These are phyloP conservation scores for Saxispiralis lemnorum DNA, from an alignment of 495 filamentous ascomycete genomes.

Conservation along the genomic window DNA sequence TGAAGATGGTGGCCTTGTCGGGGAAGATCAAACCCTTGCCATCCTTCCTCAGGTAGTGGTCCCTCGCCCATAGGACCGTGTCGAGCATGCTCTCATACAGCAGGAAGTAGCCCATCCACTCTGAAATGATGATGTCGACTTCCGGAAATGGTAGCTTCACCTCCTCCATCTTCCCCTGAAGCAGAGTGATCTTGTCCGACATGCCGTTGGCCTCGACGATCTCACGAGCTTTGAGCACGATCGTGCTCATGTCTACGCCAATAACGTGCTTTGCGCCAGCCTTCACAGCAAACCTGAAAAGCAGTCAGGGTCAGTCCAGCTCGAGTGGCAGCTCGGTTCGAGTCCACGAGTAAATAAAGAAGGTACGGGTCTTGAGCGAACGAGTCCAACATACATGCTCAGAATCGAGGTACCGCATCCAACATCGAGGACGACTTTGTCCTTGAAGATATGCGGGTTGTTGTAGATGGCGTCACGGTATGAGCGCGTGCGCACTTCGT, in stretches of 20 bases:
- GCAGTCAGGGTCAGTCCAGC: background rate
- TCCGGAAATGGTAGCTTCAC: constrained; percentile 69
- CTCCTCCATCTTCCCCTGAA: constrained; percentile 95
- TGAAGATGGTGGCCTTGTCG: constrained; percentile 74
- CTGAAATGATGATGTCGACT: constrained; percentile 96
- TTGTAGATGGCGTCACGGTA: constrained; percentile 95
- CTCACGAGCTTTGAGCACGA: constrained; percentile 84
- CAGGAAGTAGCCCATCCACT: constrained; percentile 99
- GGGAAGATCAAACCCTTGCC: constrained; percentile 65
- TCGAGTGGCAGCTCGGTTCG: too few relatives aligned
- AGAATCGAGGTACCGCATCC: constrained; percentile 87
- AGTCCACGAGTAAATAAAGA: too few relatives aligned
- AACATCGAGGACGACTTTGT: constrained; percentile 93
- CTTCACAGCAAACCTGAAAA: constrained; percentile 75
- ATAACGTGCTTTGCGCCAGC: constrained; percentile 89
- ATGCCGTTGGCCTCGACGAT: constrained; percentile 81
- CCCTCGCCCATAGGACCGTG: constrained; percentile 82
- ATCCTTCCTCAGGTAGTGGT: constrained; percentile 67
- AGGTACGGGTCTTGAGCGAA: too few relatives aligned
- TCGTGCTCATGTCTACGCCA: constrained; percentile 92
- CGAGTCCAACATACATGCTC: constrained; percentile 43
- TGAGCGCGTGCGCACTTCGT: constrained; percentile 86
- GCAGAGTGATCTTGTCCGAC: constrained; percentile 63
- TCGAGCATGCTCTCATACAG: constrained; percentile 98
- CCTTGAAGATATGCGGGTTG: constrained; percentile 89